Evolutionary conservation across 1,284 basidiomycete species (phyloP).

Genomic region (Psilocybe mexicana): DNA sequence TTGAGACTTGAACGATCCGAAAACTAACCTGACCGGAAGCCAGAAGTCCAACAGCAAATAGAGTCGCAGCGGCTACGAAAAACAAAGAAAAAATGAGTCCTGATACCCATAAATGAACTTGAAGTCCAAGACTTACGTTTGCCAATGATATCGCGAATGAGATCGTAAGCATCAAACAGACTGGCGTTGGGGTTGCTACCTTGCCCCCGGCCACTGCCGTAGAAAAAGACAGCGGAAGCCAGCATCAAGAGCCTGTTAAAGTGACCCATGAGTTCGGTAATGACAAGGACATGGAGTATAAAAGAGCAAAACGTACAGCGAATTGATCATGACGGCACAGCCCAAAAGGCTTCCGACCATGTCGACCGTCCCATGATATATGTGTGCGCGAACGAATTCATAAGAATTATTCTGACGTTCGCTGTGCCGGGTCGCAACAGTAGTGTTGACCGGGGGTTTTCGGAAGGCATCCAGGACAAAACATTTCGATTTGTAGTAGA

Average conservation of each 20-base stretch:
- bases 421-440: constrained; percentile 42
- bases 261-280: constrained; percentile 6
- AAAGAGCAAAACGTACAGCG: constrained; percentile 49
- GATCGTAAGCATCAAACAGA: constrained; percentile 79
- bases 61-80: constrained; percentile 62
- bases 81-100: background rate
- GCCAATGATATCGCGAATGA: constrained; percentile 70
- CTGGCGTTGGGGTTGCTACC: constrained; percentile 49
- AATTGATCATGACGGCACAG: constrained; percentile 87
- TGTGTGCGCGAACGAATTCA: constrained; percentile 71
- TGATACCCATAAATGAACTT: background rate
- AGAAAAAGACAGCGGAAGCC: constrained; percentile 75
- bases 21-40: constrained; percentile 70
- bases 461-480: constrained; percentile 32
- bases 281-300: background rate
- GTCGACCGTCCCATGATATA: constrained; percentile 76
- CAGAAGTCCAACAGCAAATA: constrained; percentile 87
- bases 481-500: constrained; percentile 19
- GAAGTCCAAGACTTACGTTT: constrained; percentile 45
- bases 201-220: constrained; percentile 41
- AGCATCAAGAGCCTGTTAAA: constrained; percentile 63
- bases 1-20: background rate
- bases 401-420: constrained; percentile 68
- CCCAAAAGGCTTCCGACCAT: constrained; percentile 69
- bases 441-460: constrained; percentile 31